Conservation (phyloP, 1,139 yeast species). For the Hyphopichia buzzinii region DNA sequence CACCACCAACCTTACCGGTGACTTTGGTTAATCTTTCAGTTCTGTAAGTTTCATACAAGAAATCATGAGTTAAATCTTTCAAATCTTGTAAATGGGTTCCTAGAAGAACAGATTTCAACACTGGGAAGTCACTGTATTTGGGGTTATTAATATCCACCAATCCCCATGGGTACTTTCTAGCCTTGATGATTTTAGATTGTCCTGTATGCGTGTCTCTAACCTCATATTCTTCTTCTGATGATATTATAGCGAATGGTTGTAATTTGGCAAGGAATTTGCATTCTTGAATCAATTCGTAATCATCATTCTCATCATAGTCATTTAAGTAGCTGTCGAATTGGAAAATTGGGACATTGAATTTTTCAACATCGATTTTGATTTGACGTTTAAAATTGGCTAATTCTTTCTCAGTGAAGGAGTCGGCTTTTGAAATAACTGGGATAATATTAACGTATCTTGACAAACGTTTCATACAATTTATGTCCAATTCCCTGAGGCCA, state of each 20-base stretch:
- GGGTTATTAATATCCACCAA: constrained; percentile 80
- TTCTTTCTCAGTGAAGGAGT: constrained; percentile 78
- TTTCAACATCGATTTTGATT: constrained; percentile 67
- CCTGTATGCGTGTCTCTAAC: constrained; percentile 55
- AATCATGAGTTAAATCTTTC: constrained; percentile 90
- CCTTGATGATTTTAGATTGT: constrained; percentile 54
- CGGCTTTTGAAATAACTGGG: constrained; percentile 87
- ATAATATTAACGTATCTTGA: constrained; percentile 82
- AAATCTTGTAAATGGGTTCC: constrained; percentile 93
- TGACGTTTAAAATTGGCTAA: constrained; percentile 55
- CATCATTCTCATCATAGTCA: constrained; percentile 56
- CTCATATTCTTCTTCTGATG: constrained; percentile 59
- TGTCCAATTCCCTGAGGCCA: constrained; percentile 71
- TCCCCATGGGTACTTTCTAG: constrained; percentile 95
- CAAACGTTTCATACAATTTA: constrained; percentile 73
- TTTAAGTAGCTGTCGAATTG: constrained; percentile 56
- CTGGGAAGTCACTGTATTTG: constrained; percentile 77
- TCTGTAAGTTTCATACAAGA: constrained; percentile 88
- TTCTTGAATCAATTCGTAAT: constrained; percentile 76
- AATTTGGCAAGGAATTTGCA: constrained; percentile 70
- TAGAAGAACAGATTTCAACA: constrained; percentile 75
- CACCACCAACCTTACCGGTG: constrained; percentile 50
- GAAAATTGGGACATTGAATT: constrained; percentile 78
- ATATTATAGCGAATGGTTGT: constrained; percentile 86
- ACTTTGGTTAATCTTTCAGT: constrained; percentile 71